Percentiles rank a stretch among this genome's conserved stretches.
phyloP scores from a whole-genome alignment of 139 green algal species.

The Closterium sp. region DNA sequence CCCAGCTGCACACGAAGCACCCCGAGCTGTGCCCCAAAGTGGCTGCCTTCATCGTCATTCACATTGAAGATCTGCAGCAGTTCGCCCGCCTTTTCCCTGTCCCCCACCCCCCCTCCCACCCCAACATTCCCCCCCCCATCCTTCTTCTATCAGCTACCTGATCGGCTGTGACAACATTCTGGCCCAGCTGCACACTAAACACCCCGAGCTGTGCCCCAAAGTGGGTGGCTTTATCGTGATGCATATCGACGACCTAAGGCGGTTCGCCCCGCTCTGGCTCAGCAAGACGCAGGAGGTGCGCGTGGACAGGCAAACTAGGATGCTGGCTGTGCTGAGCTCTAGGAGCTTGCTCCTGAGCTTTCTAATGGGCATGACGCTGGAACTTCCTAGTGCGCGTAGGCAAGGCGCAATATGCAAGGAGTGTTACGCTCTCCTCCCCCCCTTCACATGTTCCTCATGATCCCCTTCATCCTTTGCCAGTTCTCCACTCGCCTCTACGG shows the following conservation, averaged over 20 bases:
- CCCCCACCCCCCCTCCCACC: too few species aligned
- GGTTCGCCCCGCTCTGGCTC: slow-evolving; percentile 49
- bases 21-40: slow-evolving; percentile 45
- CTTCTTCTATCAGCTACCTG: slow-evolving; percentile 21
- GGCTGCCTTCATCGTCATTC: slow-evolving; percentile 19
- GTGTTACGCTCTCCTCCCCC: too few species aligned
- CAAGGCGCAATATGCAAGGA: too few species aligned
- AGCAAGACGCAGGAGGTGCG: slow-evolving; percentile 50
- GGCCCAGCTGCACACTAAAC: slow-evolving; percentile 36
- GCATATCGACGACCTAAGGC: slow-evolving; percentile 36
- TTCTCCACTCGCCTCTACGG: too few species aligned
- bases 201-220: slow-evolving; percentile 40
- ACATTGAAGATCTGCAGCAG: slow-evolving; percentile 35
- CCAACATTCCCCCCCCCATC: too few species aligned
- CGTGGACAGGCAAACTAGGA: not conserved
- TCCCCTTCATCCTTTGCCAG: too few species aligned
- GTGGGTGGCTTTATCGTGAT: slow-evolving; percentile 47
- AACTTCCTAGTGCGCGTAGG: too few species aligned
- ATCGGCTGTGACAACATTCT: slow-evolving; percentile 49
- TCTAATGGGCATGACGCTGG: too few species aligned
- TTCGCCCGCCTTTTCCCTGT: slow-evolving; percentile 19
- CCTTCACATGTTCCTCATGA: too few species aligned
- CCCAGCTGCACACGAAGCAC: slow-evolving; percentile 41
- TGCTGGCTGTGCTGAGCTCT: too few species aligned
- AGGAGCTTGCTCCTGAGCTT: too few species aligned